These are phyloP conservation scores for Pachysandra terminalis DNA, from an alignment of 164 flowering plant species.

Conservation along the genomic window DNA sequence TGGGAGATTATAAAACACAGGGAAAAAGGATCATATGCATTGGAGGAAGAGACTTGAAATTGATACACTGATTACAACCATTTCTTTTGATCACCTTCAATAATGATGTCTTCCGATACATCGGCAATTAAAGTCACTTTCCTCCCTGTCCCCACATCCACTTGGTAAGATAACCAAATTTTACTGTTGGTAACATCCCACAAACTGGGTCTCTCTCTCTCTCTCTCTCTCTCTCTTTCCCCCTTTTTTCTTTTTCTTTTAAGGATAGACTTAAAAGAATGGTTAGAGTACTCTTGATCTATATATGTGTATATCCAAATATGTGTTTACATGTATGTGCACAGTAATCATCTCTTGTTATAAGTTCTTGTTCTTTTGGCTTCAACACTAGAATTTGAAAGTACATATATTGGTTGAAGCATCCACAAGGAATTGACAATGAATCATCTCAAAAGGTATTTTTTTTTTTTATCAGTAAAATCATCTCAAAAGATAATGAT, in stretches of 20 bases:
- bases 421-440: no score
- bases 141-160: slow-evolving; percentile 18
- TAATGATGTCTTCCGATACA: slow-evolving; percentile 38
- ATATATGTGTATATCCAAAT: neutral
- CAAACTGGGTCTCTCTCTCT: slow-evolving; percentile 9
- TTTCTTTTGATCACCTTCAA: slow-evolving; percentile 38
- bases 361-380: no score
- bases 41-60: slow-evolving; percentile 25
- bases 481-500: no score
- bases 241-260: neutral
- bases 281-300: neutral
- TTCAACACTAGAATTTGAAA: no score
- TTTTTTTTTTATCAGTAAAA: no score
- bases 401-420: no score
- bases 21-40: slow-evolving; percentile 28
- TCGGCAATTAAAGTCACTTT: slow-evolving; percentile 25
- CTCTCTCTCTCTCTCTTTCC: no score
- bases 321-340: neutral
- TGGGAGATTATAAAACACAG: slow-evolving; percentile 29
- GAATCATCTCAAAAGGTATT: no score
- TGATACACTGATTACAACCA: slow-evolving; percentile 27
- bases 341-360: slow-evolving; percentile 6
- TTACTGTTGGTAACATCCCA: slow-evolving; percentile 31
- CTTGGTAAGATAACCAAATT: slow-evolving; percentile 16
- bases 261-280: no score